These are phyloP conservation scores for Syzygium aromaticum DNA, from an alignment of 345 rosid species.

Conservation along the genomic window DNA sequence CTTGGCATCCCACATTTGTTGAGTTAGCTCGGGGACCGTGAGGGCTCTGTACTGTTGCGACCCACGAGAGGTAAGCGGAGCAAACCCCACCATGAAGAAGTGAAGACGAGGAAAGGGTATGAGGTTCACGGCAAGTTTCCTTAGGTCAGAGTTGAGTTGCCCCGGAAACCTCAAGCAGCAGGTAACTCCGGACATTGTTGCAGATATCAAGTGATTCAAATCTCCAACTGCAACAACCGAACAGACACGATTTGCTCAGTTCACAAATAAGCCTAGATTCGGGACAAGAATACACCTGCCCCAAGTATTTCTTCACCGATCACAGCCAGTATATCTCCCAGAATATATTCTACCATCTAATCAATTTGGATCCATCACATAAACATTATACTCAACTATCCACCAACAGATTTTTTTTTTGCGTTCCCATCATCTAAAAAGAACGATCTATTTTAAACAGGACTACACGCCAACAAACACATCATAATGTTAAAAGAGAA, in stretches of 20 bases:
- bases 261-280: neutral
- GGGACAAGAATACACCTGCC: neutral
- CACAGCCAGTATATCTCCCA: neutral
- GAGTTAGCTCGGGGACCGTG: constrained; percentile 69
- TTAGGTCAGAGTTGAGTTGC: constrained; percentile 33
- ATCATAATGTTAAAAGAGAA: neutral
- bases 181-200: constrained; percentile 37
- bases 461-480: neutral
- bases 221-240: constrained; percentile 25
- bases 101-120: constrained; percentile 75
- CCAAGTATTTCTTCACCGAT: neutral
- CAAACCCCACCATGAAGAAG: constrained; percentile 77
- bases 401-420: neutral
- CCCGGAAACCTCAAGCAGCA: constrained; percentile 38
- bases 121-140: constrained; percentile 42
- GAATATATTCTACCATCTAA: neutral
- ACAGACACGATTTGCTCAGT: neutral
- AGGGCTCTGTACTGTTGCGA: constrained; percentile 68
- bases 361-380: neutral
- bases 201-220: constrained; percentile 30
- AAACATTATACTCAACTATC: neutral
- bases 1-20: constrained; percentile 81
- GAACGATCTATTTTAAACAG: neutral
- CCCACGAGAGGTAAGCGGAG: constrained; percentile 79
- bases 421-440: neutral